A percentile compares a stretch with the other conserved stretches of the same genome.
phyloP scores from a whole-genome alignment of 2,329 filamentous ascomycete species.

The Alternaria brassicicola region DNA sequence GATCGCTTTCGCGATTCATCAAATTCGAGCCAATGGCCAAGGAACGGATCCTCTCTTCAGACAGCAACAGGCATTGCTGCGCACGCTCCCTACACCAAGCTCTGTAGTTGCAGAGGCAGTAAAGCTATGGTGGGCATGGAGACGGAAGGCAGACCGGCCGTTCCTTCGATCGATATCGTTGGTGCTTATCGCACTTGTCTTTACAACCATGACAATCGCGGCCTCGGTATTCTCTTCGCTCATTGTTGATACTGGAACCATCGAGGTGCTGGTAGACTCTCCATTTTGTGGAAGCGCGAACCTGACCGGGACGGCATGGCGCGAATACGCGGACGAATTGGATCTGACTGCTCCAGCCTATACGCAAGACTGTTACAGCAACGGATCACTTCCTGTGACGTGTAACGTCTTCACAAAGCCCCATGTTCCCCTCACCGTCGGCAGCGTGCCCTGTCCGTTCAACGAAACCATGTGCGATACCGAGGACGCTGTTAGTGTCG shows the following conservation, averaged over 20 bases:
- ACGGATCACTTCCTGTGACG: background rate
- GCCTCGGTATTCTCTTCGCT: slow-evolving; percentile 28
- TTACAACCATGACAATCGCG: slow-evolving; percentile 11
- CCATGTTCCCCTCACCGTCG: background rate
- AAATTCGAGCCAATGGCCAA: slow-evolving; percentile 18
- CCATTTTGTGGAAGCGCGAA: background rate
- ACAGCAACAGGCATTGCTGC: slow-evolving; percentile 29
- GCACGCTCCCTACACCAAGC: slow-evolving; percentile 23
- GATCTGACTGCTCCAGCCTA: background rate
- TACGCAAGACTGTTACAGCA: background rate
- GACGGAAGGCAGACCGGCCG: slow-evolving; percentile 9
- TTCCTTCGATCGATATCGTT: slow-evolving; percentile 15
- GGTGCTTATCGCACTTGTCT: slow-evolving; percentile 12
- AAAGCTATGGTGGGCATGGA: slow-evolving; percentile 29
- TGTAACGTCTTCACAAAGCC: slow-evolving; percentile 1
- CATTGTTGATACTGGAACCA: slow-evolving; percentile 14
- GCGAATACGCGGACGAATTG: background rate
- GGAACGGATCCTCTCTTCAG: slow-evolving; percentile 19
- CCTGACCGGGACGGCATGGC: background rate
- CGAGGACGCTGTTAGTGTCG: slow-evolving; percentile 2
- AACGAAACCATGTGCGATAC: slow-evolving; percentile 10
- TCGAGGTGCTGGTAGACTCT: background rate
- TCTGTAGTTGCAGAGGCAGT: slow-evolving; percentile 20
- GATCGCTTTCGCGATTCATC: slow-evolving; percentile 24
- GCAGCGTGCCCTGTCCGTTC: slow-evolving; percentile 7